Evolutionary conservation across 305 asterid species (phyloP).

Genomic region (Ajuga reptans): DNA sequence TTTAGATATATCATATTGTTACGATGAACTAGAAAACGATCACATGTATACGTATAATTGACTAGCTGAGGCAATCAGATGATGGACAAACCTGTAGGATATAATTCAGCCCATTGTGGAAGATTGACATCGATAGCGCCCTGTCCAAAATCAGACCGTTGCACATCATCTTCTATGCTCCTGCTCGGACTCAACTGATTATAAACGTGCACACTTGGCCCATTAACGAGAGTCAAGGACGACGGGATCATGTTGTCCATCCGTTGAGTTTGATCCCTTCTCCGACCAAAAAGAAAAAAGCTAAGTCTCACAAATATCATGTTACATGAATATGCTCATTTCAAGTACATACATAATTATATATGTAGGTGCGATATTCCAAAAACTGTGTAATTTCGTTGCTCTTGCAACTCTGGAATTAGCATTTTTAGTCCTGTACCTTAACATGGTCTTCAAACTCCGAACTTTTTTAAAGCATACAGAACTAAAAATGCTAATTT

Average conservation of each 20-base stretch:
- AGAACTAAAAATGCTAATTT: no score
- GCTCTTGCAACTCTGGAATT: no score
- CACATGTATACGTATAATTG: no score
- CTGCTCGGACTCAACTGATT: conserved; percentile 40
- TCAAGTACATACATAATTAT: no score
- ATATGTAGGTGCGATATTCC: no score
- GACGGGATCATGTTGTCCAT: conserved; percentile 39
- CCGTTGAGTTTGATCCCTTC: conserved; percentile 41
- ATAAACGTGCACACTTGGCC: conserved; percentile 32
- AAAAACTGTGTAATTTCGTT: no score
- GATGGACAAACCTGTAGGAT: conserved; percentile 43
- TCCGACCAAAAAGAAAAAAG: not conserved
- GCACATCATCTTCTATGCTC: conserved; percentile 50
- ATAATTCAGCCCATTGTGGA: conserved; percentile 58
- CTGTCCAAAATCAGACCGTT: conserved; percentile 41
- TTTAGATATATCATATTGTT: no score
- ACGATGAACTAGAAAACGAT: not conserved
- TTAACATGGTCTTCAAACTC: no score
- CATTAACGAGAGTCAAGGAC: conserved; percentile 40
- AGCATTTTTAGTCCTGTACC: no score
- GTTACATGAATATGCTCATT: not conserved
- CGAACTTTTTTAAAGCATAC: no score
- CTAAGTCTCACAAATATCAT: not conserved
- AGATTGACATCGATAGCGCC: conserved; percentile 51
- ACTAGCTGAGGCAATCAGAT: no score